phyloP scores from a whole-genome alignment of 139 green algal genomes.

The Asterochloris sp. region DNA sequence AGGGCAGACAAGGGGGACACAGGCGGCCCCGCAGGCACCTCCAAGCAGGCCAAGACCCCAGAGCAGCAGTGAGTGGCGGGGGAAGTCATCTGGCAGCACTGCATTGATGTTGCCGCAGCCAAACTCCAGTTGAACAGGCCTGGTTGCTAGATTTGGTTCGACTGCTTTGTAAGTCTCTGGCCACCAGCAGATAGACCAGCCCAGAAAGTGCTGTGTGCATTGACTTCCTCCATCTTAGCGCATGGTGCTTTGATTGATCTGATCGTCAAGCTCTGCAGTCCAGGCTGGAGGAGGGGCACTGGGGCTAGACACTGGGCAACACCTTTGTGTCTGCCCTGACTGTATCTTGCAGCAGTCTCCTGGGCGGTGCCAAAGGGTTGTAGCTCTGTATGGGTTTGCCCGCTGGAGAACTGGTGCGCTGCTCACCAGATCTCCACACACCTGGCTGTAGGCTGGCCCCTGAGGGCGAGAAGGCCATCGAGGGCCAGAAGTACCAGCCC shows the following conservation, averaged over 20 bases:
- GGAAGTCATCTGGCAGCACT: not conserved
- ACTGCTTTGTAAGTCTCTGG: no score
- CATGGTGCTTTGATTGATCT: no score
- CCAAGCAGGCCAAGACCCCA: conserved; percentile 15
- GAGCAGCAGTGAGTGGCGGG: conserved; percentile 5
- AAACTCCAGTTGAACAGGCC: no score
- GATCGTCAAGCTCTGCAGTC: no score
- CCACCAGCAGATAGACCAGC: no score
- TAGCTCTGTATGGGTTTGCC: not conserved
- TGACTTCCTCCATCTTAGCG: not conserved
- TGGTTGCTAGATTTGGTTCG: no score
- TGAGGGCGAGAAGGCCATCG: conserved; percentile 19
- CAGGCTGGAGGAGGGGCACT: no score
- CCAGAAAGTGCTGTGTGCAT: not conserved
- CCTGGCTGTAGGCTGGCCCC: conserved; percentile 15
- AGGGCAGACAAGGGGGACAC: conserved; percentile 10
- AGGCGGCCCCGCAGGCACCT: not conserved
- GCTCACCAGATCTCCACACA: not conserved
- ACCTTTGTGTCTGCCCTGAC: no score
- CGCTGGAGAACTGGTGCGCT: no score
- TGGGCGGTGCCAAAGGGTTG: not conserved
- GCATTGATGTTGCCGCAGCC: not conserved
- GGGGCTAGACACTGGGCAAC: no score
- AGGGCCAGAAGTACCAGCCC: conserved; percentile 19
- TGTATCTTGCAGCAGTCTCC: no score